A percentile compares a stretch with the other conserved stretches of the same genome.
These are phyloP conservation scores for Leccinellum albellum DNA, from an alignment of 768 basidiomycete genomes.

Conservation along the genomic window DNA sequence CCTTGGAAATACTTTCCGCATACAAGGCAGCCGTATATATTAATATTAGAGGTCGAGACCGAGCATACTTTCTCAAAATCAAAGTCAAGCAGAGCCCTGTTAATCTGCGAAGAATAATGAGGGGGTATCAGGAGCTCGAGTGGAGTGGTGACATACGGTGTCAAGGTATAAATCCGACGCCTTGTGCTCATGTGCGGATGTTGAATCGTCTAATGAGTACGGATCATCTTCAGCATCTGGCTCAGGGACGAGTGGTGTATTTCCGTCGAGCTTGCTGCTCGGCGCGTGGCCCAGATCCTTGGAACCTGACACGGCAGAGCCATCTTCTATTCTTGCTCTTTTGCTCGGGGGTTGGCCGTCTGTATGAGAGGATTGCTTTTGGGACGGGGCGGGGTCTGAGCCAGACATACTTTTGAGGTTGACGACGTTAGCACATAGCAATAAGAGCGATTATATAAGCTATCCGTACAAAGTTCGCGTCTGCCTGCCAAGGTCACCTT, in stretches of 20 bases:
- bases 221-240: constrained; percentile 25
- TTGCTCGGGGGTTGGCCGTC: constrained; percentile 30
- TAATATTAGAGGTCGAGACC: constrained; percentile 93
- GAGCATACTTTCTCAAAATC: constrained; percentile 99
- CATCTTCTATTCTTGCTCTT: constrained; percentile 24
- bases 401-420: constrained; percentile 12
- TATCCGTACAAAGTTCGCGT: neutral
- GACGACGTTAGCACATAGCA: neutral
- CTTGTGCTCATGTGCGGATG: constrained; percentile 27
- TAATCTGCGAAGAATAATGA: constrained; percentile 58
- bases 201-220: constrained; percentile 26
- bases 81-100: constrained; percentile 88
- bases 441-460: constrained; percentile 21
- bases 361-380: constrained; percentile 1
- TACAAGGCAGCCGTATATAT: constrained; percentile 95
- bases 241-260: constrained; percentile 20
- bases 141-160: constrained; percentile 56
- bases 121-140: constrained; percentile 9
- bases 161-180: constrained; percentile 92
- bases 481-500: neutral
- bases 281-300: constrained; percentile 29
- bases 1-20: constrained; percentile 99
- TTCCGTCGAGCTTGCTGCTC: constrained; percentile 26
- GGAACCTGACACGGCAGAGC: constrained; percentile 1
- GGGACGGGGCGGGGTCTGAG: constrained; percentile 6